phyloP scores from a whole-genome alignment of 352 stramenopile species.

The Globisporangium paroecandrum region DNA sequence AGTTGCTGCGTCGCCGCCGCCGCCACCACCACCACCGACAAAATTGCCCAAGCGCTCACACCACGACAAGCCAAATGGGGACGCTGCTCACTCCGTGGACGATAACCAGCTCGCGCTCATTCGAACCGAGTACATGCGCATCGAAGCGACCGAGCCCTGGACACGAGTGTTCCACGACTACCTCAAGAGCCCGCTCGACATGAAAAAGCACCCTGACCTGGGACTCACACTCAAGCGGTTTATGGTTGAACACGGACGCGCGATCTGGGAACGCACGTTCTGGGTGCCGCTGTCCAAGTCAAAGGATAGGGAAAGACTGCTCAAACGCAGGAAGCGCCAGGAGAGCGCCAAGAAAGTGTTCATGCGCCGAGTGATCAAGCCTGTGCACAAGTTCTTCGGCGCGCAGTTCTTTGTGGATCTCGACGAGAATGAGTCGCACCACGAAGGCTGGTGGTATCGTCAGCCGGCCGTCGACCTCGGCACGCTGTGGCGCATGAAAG shows the following conservation, averaged over 20 bases:
- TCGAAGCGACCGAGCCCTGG: constrained; percentile 31
- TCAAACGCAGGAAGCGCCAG: constrained; percentile 21
- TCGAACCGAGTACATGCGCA: constrained; percentile 11
- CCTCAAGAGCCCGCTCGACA: constrained; percentile 23
- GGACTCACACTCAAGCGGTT: constrained; percentile 20
- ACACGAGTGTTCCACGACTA: constrained; percentile 18
- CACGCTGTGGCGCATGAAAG: constrained; percentile 15
- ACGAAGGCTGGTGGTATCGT: constrained; percentile 31
- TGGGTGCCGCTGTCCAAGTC: constrained; percentile 22
- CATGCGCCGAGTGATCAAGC: constrained; percentile 20
- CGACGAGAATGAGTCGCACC: constrained; percentile 11
- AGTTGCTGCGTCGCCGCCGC: neutral
- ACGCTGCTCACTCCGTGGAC: neutral
- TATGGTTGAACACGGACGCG: constrained; percentile 20
- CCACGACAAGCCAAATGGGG: neutral
- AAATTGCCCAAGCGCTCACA: neutral
- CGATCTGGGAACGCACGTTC: constrained; percentile 35
- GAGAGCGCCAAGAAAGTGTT: constrained; percentile 20
- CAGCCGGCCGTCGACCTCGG: constrained; percentile 19
- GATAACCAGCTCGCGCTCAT: constrained; percentile 10
- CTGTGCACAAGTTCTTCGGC: constrained; percentile 22
- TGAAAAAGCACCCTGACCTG: constrained; percentile 11
- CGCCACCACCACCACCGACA: neutral
- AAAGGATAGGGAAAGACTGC: neutral
- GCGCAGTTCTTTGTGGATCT: constrained; percentile 27